Evolutionary conservation across 352 stramenopile species (phyloP).

Genomic region (Nothophytophthora sp.): DNA sequence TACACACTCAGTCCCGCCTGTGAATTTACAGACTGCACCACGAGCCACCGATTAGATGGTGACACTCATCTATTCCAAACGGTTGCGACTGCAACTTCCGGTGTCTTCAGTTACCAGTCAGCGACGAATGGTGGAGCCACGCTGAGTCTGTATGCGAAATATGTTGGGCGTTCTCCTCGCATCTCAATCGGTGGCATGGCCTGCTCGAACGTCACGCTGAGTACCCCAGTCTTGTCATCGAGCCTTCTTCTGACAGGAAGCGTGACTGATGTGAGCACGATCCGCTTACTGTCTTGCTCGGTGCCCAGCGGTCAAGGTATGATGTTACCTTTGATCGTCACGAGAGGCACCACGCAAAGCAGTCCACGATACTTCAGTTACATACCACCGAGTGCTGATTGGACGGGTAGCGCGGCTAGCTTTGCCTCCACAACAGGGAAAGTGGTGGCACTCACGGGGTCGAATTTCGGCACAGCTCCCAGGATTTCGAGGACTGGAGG

Average conservation of each 20-base stretch:
- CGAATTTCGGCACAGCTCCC: slow-evolving; percentile 47
- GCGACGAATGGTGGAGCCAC: slow-evolving; percentile 44
- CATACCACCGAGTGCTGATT: slow-evolving; percentile 45
- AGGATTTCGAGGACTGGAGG: slow-evolving; percentile 19
- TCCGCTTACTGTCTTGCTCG: slow-evolving; percentile 42
- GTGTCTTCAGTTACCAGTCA: slow-evolving; percentile 37
- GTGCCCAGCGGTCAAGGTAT: slow-evolving; percentile 50
- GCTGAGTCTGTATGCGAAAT: slow-evolving; percentile 56
- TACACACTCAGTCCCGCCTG: slow-evolving; percentile 47
- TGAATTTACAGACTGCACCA: slow-evolving; percentile 42
- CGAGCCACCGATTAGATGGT: slow-evolving; percentile 46
- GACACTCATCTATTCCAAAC: slow-evolving; percentile 41
- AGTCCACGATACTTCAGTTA: slow-evolving; percentile 55
- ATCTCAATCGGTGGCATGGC: slow-evolving; percentile 29
- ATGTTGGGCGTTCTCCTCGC: slow-evolving; percentile 41
- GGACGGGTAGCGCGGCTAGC: slow-evolving; percentile 30
- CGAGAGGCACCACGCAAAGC: slow-evolving; percentile 35
- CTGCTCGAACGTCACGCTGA: slow-evolving; percentile 35
- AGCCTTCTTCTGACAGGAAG: slow-evolving; percentile 21
- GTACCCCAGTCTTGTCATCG: slow-evolving; percentile 16
- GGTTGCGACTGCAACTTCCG: slow-evolving; percentile 15
- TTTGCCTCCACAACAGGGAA: slow-evolving; percentile 43
- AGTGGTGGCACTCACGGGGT: slow-evolving; percentile 32
- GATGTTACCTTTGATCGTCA: slow-evolving; percentile 35
- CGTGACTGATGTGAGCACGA: slow-evolving; percentile 27